Base-by-base conservation (phyloP, 2,329 filamentous ascomycete species). In the Aspergillus latus region DNA sequence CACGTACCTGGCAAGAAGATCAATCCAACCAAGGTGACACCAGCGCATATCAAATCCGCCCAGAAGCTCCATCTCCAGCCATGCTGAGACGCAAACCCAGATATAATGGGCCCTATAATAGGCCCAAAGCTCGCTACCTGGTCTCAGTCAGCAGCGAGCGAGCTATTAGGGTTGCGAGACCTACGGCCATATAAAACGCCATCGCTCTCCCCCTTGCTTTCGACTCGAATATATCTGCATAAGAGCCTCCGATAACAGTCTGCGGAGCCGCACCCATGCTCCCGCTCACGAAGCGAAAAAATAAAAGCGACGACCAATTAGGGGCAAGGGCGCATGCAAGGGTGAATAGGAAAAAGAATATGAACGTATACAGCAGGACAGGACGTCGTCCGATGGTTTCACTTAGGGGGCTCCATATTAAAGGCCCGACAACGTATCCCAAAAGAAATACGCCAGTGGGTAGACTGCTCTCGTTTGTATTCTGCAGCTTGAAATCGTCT, bases 11-110 rank as follows among this genome's bases (percentile, higher is more conserved):
- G 87, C 56, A 90, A 78, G 58, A 87, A 78, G n/a, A 84, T 55
- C 11, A 89, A 72, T 1, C 85, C 74, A 2, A 85, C 68, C 70
- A 87, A 79, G 1, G 85, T 86, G 3, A 65, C 60, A 3, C 68
- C 76, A 2, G 88, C 88, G 53, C 89, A 78, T 15, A 92, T 88
- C 13, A 89, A 76, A 11, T 78, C 86, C 26, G 90, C 80, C 82
- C 76, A 77, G 37, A 80, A 81, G 0, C 73, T 69, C 75, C 77
- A 80, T 26, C 76, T 68, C 78, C 78, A 81, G 1, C 69, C 71
- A n/a, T 73, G 28, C 1, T 65, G 49, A 0, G 73, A 66, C 5
- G 72, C 65, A 46, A 74, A 80, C 0, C 78, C 78, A 0, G 77
- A 78, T 21, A 80, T 75, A 0, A 76, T 73, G 0, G 78, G 78